These are phyloP conservation scores for Geranium brycei DNA, from an alignment of 345 rosid genomes.

Conservation along the genomic window DNA sequence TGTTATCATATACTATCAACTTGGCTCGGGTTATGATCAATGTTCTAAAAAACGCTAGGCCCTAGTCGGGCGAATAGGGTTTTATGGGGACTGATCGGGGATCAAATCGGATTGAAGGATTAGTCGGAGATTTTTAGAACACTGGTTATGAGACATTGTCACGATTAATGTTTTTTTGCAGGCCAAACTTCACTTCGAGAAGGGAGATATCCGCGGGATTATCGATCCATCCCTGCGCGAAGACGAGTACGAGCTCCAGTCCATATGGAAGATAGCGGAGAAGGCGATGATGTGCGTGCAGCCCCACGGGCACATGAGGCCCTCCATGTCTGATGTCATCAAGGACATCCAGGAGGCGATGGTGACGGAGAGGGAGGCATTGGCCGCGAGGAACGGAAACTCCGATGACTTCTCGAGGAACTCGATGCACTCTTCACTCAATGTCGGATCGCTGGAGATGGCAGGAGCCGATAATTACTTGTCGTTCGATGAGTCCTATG, in stretches of 20 bases:
- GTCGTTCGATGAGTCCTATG: constrained; percentile 44
- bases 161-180: constrained; percentile 7
- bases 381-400: constrained; percentile 38
- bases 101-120: too few species aligned
- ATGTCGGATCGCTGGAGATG: constrained; percentile 34
- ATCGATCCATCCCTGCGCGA: constrained; percentile 56
- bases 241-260: constrained; percentile 64
- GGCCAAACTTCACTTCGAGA: constrained; percentile 91
- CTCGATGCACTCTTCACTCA: constrained; percentile 59
- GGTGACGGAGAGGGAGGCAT: constrained; percentile 52
- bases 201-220: constrained; percentile 83
- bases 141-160: too few species aligned
- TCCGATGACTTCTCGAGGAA: constrained; percentile 67
- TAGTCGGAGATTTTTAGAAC: too few species aligned
- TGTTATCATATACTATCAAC: too few species aligned
- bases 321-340: constrained; percentile 81
- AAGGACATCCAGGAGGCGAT: constrained; percentile 94
- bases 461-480: constrained; percentile 45
- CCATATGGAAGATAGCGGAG: constrained; percentile 99
- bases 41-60: too few species aligned
- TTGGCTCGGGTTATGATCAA: too few species aligned
- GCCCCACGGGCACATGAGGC: constrained; percentile 90
- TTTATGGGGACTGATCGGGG: too few species aligned
- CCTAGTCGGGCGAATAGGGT: too few species aligned
- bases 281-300: constrained; percentile 80